Evolutionary conservation across 345 rosid genomes (phyloP).

Genomic region (Moricandia moricandioides): DNA sequence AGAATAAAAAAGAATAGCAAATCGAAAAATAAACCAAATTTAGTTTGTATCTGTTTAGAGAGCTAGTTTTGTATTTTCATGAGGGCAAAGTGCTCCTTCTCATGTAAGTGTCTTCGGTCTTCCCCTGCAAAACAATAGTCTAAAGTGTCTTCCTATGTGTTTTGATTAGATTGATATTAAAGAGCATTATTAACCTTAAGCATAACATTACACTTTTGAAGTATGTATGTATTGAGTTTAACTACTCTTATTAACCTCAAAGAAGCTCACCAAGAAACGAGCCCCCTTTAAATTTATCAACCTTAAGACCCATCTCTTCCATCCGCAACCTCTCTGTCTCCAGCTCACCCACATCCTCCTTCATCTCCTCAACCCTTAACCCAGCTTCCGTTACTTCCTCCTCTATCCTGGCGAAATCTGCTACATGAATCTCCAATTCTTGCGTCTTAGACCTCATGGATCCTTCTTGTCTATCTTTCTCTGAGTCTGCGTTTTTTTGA

Average conservation of each 20-base stretch:
- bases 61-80: too few species aligned
- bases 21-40: too few species aligned
- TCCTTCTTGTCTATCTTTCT: constrained; percentile 45
- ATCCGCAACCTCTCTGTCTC: constrained; percentile 44
- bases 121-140: too few species aligned
- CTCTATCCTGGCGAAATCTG: constrained; percentile 51
- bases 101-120: too few species aligned
- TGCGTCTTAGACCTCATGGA: constrained; percentile 42
- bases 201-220: background rate
- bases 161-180: background rate
- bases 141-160: too few species aligned
- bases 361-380: constrained; percentile 40
- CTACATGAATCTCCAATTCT: constrained; percentile 46
- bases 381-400: constrained; percentile 43
- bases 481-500: constrained; percentile 41
- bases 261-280: constrained; percentile 54
- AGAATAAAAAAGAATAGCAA: too few species aligned
- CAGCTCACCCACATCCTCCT: constrained; percentile 40
- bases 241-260: constrained; percentile 30
- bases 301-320: constrained; percentile 40
- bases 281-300: constrained; percentile 49
- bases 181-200: background rate
- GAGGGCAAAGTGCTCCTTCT: too few species aligned
- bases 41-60: too few species aligned
- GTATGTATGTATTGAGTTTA: background rate